phyloP scores from a whole-genome alignment of 495 filamentous ascomycete genomes.

The Penicillium paradoxum region DNA sequence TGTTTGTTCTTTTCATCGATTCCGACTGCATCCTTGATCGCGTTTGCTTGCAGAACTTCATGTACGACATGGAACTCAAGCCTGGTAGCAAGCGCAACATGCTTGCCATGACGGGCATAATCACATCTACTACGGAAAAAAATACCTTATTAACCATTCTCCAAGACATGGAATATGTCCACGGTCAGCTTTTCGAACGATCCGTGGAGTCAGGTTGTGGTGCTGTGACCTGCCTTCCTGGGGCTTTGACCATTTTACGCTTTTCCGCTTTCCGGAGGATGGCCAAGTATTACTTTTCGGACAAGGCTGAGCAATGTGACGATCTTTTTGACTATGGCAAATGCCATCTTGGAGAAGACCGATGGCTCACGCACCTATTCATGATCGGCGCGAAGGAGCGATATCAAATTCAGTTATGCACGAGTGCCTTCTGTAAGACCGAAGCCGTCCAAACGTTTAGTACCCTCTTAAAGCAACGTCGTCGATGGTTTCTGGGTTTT shows the following conservation, averaged over 20 bases:
- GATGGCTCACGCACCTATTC: constrained; percentile 97
- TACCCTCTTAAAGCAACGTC: constrained; percentile 88
- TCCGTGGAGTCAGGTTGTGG: constrained; percentile 96
- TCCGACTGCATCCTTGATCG: constrained; percentile 95
- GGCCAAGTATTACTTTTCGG: constrained; percentile 98
- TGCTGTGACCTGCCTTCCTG: constrained; percentile 90
- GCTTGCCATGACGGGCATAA: constrained; percentile 98
- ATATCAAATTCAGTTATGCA: constrained; percentile 97
- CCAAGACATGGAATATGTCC: constrained; percentile 98
- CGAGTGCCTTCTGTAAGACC: constrained; percentile 96
- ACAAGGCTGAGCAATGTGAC: constrained; percentile 93
- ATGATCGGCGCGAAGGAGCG: constrained; percentile 94
- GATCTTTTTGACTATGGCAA: constrained; percentile 97
- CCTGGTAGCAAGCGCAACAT: constrained; percentile 89
- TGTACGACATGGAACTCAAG: constrained; percentile 98
- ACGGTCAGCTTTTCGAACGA: constrained; percentile 94
- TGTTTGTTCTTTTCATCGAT: constrained; percentile 97
- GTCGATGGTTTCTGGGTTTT: constrained; percentile 95
- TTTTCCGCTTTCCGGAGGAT: constrained; percentile 96
- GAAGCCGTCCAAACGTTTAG: constrained; percentile 88
- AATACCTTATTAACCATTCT: constrained; percentile 86
- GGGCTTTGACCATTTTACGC: constrained; percentile 88
- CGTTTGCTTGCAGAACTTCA: constrained; percentile 93
- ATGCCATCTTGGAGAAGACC: constrained; percentile 91
- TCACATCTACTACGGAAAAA: constrained; percentile 88